Conservation (phyloP, 2,329 filamentous ascomycete species). For the Fusarium buharicum region DNA sequence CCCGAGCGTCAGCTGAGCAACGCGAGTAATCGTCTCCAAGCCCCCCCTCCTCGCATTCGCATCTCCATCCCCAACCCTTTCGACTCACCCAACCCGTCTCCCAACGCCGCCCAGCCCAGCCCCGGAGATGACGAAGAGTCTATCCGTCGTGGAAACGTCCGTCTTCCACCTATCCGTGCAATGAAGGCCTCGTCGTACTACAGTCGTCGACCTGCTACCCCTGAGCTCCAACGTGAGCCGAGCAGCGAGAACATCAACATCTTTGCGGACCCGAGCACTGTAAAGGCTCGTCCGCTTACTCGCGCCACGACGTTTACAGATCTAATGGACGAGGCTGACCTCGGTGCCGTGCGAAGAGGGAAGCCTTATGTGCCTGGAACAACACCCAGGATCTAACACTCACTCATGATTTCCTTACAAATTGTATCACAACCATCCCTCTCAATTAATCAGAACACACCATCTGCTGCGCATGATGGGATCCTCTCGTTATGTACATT, state of each 20-base stretch:
- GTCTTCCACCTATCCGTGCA: conserved; percentile 52
- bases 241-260: conserved; percentile 64
- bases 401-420: background rate
- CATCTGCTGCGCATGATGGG: conserved; percentile 34
- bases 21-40: conserved; percentile 29
- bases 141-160: conserved; percentile 45
- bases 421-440: conserved; percentile 4
- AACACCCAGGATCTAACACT: conserved; percentile 47
- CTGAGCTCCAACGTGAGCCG: conserved; percentile 54
- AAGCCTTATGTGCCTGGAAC: conserved; percentile 56
- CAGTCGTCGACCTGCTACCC: conserved; percentile 46
- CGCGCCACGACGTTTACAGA: conserved; percentile 63
- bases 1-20: conserved; percentile 22
- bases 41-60: conserved; percentile 36
- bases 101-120: conserved; percentile 39
- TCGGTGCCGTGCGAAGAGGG: conserved; percentile 55
- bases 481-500: conserved; percentile 21
- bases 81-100: conserved; percentile 48
- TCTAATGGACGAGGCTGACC: conserved; percentile 61
- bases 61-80: conserved; percentile 53
- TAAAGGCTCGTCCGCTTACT: conserved; percentile 45
- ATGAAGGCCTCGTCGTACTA: conserved; percentile 50
- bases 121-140: conserved; percentile 44
- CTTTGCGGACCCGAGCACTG: conserved; percentile 60
- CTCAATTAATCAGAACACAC: conserved; percentile 17